Base-by-base conservation (phyloP, 495 filamentous ascomycete species). In the Penicilliopsis zonata region DNA sequence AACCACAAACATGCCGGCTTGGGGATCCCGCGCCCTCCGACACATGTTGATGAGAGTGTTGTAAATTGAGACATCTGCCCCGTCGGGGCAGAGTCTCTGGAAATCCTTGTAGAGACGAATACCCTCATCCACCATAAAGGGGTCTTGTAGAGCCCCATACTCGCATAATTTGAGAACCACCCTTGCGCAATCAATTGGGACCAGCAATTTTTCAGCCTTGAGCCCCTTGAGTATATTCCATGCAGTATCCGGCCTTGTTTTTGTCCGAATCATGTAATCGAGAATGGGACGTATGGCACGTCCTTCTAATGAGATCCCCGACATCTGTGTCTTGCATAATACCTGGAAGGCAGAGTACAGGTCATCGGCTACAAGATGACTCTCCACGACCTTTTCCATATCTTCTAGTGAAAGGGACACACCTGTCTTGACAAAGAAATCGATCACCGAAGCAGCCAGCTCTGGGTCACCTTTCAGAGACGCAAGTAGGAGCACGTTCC, bases 361-460 rank as follows among this genome's bases (percentile, higher is more conserved):
- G 34, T 79, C 69, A 1, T 63, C 65, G 4, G 54, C 49, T n/a
- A 43, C 47, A n/a, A 69, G 50, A 47, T 92, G 80, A 20, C 74
- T 63, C 34, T 80, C 70, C 13, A 86, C 47, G 10, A 94, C 64
- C 18, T 71, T 63, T 50, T 87, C 82, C 55, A 90, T 94, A 46
- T 94, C 82, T 30, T 77, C 65, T 3, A 63, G 40, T 2, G 63
- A 53, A 18, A 83, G 63, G 21, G 61, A 50, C 13, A 67, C 49
- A 1, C 61, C 67, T 9, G 72, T 63, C 3, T 65, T 54, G 34
- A 39, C 33, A 2, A 72, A 44, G 36, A 61, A 61, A 9, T 44
- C 45, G 23, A 53, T 40, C 14, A 63, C 49, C 10, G 59, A 53
- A 10, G 41, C 49, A 0, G 68, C 67, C 12, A 94, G 61, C 0